A percentile compares a stretch with the other conserved stretches of the same genome.
Evolutionary conservation across 73 alveolate species (phyloP).

Genomic region (Stentor roeselii): DNA sequence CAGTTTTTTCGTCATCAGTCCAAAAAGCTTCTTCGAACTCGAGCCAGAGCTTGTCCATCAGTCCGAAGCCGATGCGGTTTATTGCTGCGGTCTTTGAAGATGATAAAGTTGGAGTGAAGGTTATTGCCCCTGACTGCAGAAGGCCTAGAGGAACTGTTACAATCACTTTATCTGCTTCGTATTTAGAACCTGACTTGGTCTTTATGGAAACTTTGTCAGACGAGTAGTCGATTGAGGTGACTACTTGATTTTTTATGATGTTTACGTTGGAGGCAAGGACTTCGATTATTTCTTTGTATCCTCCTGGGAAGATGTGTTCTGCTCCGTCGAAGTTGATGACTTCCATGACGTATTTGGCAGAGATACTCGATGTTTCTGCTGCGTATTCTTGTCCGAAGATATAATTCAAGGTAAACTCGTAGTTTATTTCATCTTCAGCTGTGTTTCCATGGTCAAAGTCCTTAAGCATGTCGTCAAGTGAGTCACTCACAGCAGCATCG

Average conservation of each 20-base stretch:
- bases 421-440: slow-evolving; percentile 4
- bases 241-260: background rate
- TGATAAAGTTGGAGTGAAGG: slow-evolving; percentile 23
- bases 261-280: slow-evolving; percentile 20
- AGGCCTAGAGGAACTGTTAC: slow-evolving; percentile 30
- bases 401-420: slow-evolving; percentile 19
- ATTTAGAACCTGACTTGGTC: no score
- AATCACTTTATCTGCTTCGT: no score
- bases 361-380: slow-evolving; percentile 16
- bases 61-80: slow-evolving; percentile 7
- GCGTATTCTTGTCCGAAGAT: slow-evolving; percentile 29
- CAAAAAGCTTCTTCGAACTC: slow-evolving; percentile 38
- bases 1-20: slow-evolving; percentile 25
- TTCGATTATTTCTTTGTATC: background rate
- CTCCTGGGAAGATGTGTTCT: slow-evolving; percentile 27
- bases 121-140: background rate
- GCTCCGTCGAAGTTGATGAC: slow-evolving; percentile 26
- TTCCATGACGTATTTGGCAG: slow-evolving; percentile 21
- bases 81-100: slow-evolving; percentile 9
- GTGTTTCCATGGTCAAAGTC: no score
- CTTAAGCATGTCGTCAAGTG: no score
- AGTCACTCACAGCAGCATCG: no score
- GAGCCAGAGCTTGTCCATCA: slow-evolving; percentile 29
- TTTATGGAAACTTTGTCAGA: no score
- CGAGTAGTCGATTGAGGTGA: slow-evolving; percentile 22